Evolutionary conservation across 345 rosid genomes (phyloP), one percentile per base, ranked within the genome.

Genomic region (Viola odorata): DNA sequence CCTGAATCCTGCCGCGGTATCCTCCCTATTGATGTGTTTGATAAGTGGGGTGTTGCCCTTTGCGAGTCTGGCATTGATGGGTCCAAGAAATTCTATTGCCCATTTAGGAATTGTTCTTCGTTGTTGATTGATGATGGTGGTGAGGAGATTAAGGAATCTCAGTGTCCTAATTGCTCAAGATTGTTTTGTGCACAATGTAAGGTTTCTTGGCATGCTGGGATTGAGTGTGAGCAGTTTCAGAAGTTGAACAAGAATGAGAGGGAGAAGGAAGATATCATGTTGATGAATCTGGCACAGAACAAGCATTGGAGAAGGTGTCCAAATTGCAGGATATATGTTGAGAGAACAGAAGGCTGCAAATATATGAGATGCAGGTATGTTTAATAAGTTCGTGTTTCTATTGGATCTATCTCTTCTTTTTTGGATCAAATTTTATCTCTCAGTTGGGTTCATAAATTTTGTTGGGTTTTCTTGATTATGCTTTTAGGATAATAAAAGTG

Each of bases 161-260:
- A 66, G 61, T 84, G 87, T 38, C 83, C 84, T 0, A 0, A 62
- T 41, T 85, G 85, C 62, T 16, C 56, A 52, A 70, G 85, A 45
- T 5, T 57, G 66, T 80, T 85, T 61, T 80, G 87, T 38, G 81
- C 68, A 5, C 74, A 55, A 62, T 80, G 87, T 17, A 69, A 55
- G 58, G 85, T 80, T 14, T 69, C 83, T 44, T 82, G 90, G 87
- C 90, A 84, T 53, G n/a, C 71, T 0, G 83, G 53, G 52, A 40
- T 72, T 4, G 39, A 9, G 14, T 84, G 90, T 17, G 37, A 14
- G 4, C 64, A 68, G 67, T 80, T 74, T 69, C 78, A 66, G 74
- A 57, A 16, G 63, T 60, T 75, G 75, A 63, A 74, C 1, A 76
- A 78, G 41, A 64, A 57, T 42, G 83, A 83, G 45, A 76, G 82